Evolutionary conservation across 176 grass and related monocot genomes (phyloP).

Genomic region (Oryza punctata): DNA sequence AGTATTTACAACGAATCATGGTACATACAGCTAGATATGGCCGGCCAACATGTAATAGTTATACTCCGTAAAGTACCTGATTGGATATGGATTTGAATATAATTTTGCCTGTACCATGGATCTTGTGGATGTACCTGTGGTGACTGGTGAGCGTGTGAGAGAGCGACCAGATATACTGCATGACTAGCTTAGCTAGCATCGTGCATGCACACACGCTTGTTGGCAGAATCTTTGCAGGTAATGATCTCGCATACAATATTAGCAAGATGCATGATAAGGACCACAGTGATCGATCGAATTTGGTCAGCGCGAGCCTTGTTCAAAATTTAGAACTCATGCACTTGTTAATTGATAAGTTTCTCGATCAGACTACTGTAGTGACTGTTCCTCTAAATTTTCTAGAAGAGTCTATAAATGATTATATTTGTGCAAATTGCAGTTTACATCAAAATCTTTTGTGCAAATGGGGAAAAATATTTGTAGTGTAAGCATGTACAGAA

Average conservation of each 20-base stretch:
- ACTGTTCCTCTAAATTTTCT: neutral
- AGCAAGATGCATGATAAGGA: neutral
- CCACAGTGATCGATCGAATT: neutral
- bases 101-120: neutral
- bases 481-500: too few relatives aligned
- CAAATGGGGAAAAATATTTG: neutral
- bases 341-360: too few relatives aligned
- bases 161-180: neutral
- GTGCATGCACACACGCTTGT: neutral
- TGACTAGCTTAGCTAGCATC: neutral
- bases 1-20: neutral
- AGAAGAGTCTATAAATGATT: neutral
- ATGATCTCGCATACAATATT: neutral
- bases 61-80: neutral
- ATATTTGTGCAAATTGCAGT: neutral
- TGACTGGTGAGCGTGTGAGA: neutral
- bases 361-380: neutral
- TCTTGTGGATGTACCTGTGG: neutral
- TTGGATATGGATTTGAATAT: conserved; percentile 16
- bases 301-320: neutral
- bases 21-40: neutral
- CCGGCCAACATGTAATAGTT: neutral
- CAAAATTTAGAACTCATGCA: neutral
- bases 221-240: neutral
- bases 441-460: neutral